Evolutionary conservation across 2,329 filamentous ascomycete genomes (phyloP), one percentile per base, ranked within the genome.

Genomic region (Colletotrichum magnum): DNA sequence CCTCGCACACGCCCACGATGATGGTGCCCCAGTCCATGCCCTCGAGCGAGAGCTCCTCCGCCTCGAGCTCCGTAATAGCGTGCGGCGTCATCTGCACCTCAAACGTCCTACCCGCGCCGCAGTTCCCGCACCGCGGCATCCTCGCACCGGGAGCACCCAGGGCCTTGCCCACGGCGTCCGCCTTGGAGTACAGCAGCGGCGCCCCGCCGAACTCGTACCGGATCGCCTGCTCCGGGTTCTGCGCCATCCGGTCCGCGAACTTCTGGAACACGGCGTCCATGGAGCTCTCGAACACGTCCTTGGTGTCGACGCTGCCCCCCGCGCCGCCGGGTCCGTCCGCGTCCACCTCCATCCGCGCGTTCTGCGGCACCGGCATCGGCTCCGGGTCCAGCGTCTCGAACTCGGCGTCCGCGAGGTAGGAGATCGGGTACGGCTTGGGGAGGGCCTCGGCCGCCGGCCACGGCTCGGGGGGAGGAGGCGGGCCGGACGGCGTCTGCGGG

Each of bases 1-100:
- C 88, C 72, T 87, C 89, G 79, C 96, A 99, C 7, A 97, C 94
- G 0, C 90, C 94, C 45, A 98, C 84, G 67, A 99, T 89, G 9
- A 99, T 88, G 0, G 94, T 98, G 0, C 95, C 95, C 96, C 96
- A 99, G 76, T 99, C 96, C 96, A 99, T 99, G 0, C 95, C 96
- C 84, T 97, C 87, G 21, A 92, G 76, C 47, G 88, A 88, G 73
- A 90, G 79, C 65, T 92, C 90, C 50, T 95, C 93, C 10, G 88
- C 90, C 83, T 98, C 96, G 62, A 98, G 84, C 84, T 97, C 93
- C 36, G 90, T 89, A 75, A 99, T 99, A 3, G 94, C 92, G 77
- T 97, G 93, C 48, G 96, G 96, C 73, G 92, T 95, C 72, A 99
- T 84, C 85, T 99, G 96, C 68, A 97, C 86, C 85, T 99, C 96